phyloP scores from a whole-genome alignment of 2,329 filamentous ascomycete species.

The Alternaria infectoria region DNA sequence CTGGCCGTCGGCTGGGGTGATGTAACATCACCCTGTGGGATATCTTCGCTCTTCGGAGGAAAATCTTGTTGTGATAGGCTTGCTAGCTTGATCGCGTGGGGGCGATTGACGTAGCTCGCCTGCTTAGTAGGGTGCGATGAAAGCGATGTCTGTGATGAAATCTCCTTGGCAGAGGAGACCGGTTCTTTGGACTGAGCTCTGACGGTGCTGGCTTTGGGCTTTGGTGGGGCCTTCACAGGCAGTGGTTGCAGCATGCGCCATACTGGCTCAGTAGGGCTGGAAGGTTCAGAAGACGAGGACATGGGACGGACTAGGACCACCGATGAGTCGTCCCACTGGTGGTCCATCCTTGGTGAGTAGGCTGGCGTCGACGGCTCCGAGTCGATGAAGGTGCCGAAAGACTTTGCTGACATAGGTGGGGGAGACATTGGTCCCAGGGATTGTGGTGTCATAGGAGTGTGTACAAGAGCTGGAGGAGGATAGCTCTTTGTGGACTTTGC shows the following conservation, averaged over 20 bases:
- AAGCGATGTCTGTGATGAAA: conserved; percentile 6
- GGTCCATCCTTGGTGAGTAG: conserved; percentile 38
- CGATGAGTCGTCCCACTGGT: conserved; percentile 37
- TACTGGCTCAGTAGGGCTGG: conserved; percentile 37
- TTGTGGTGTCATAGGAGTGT: conserved; percentile 28
- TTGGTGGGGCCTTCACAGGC: conserved; percentile 18
- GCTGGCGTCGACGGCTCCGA: conserved; percentile 48
- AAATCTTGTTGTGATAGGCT: conserved; percentile 22
- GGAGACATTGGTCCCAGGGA: conserved; percentile 36
- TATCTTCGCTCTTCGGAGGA: conserved; percentile 19
- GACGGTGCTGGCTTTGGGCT: conserved; percentile 1
- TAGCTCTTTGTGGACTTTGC: conserved; percentile 26
- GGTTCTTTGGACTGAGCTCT: conserved; percentile 13
- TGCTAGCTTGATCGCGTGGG: conserved; percentile 10
- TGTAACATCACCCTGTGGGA: conserved; percentile 11
- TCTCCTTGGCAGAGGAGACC: conserved; percentile 8
- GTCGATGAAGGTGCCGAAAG: conserved; percentile 46
- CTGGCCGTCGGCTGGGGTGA: conserved; percentile 15
- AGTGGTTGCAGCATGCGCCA: conserved; percentile 43
- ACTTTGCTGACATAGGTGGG: conserved; percentile 44
- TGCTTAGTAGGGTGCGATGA: conserved; percentile 25
- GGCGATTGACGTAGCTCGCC: conserved; percentile 1
- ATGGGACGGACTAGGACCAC: conserved; percentile 37
- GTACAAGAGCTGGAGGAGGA: conserved; percentile 20
- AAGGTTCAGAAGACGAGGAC: conserved; percentile 32